Evolutionary conservation across 176 grass and related monocot genomes (phyloP), one percentile per base, ranked within the genome.

Genomic region (Echinochloa phyllopogon): DNA sequence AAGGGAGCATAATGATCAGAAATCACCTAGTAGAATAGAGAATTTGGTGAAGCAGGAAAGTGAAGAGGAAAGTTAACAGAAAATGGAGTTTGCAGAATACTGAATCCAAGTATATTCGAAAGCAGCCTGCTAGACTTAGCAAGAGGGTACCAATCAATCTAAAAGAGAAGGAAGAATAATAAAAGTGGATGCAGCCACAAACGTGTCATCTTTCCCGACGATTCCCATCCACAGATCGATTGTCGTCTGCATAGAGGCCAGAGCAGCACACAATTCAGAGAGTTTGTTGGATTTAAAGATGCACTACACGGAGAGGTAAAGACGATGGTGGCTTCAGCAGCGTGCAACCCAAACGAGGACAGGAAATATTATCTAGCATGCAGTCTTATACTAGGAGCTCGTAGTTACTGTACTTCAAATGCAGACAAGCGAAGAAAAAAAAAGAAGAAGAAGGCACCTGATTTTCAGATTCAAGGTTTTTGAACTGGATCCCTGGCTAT

Each of bases 21-120:
- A 45, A 45, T 12, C 24, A 36, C 4, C 60, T 63, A 33, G 29
- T 33, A 33, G 29, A 33, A 33, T 33, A 33, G 29, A 33, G 29
- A 33, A 33, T 33, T 33, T 16, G 8, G 9, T 63, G 36, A 49
- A 60, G 65, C 48, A 41, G 27, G 6, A 71, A 72, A 79, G 65
- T 24, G 41, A 15, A 72, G 10, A 71, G 38, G 53, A 45, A 71
- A 47, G 52, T 29, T 33, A 10, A 8, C 44, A 61, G 7, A 37
- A 39, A 40, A 50, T 56, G 27, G 20, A 82, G 62, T 79, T 82
- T 82, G 79, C 72, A 87, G 41, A 65, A 69, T 76, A 69, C 71
- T 41, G 59, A 83, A 87, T 41, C 51, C 86, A 87, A 71, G 86
- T 63, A 88, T 88, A 88, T 88, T 44, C 72, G 53, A 77, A 83